Percentiles rank a stretch among this genome's conserved stretches.
phyloP scores from a whole-genome alignment of 768 basidiomycete species.

The Amanita phalloides region DNA sequence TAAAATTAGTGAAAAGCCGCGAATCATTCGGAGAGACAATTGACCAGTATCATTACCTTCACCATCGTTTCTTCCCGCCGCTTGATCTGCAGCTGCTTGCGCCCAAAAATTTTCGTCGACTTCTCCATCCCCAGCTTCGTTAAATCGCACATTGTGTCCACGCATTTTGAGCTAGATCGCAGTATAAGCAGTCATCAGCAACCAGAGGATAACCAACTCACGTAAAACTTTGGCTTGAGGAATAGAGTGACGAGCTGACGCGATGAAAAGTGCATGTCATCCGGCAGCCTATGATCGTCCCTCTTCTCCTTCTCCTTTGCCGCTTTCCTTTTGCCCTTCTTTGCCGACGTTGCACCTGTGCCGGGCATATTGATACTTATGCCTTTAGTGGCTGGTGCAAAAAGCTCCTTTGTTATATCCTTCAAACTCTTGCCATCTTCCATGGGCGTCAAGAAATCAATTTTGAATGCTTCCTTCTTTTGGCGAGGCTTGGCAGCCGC shows the following conservation, averaged over 20 bases:
- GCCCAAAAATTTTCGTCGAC: slow-evolving; percentile 98
- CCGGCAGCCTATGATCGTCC: slow-evolving; percentile 74
- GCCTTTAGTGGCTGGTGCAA: slow-evolving; percentile 66
- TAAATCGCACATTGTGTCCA: slow-evolving; percentile 47
- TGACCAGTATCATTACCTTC: slow-evolving; percentile 56
- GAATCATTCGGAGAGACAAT: slow-evolving; percentile 11
- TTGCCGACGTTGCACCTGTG: slow-evolving; percentile 30
- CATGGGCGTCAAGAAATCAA: slow-evolving; percentile 61
- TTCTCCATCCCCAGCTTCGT: slow-evolving; percentile 69
- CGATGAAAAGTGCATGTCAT: slow-evolving; percentile 96
- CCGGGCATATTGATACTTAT: slow-evolving; percentile 59
- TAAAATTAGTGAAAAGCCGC: background rate
- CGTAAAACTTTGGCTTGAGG: slow-evolving; percentile 91
- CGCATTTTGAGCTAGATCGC: slow-evolving; percentile 75
- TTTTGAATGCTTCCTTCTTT: slow-evolving; percentile 74
- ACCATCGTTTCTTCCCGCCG: slow-evolving; percentile 33
- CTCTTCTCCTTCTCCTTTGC: slow-evolving; percentile 49
- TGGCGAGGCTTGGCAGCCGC: slow-evolving; percentile 40
- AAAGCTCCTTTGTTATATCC: slow-evolving; percentile 57
- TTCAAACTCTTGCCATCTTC: slow-evolving; percentile 51
- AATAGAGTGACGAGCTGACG: slow-evolving; percentile 86
- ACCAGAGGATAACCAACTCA: slow-evolving; percentile 26
- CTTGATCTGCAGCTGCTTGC: slow-evolving; percentile 80
- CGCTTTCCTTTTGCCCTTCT: slow-evolving; percentile 36
- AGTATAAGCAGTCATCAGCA: slow-evolving; percentile 2